Evolutionary conservation across 73 alveolate species (phyloP).

Genomic region (Effrenium voratum): DNA sequence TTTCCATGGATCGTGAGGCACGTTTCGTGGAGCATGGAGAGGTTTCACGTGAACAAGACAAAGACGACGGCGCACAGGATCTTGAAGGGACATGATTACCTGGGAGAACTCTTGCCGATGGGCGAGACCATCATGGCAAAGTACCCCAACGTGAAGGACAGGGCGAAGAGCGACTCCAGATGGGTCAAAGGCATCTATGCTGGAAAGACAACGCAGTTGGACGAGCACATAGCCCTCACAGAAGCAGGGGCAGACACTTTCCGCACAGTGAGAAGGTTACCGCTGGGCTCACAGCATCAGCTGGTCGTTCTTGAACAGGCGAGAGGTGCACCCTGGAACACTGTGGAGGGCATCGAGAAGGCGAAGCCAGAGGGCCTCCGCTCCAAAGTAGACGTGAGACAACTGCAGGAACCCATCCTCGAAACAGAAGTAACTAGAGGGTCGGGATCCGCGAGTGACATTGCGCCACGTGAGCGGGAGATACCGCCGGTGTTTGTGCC

Average conservation of each 20-base stretch:
- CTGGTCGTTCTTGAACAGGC: not conserved
- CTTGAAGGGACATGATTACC: constrained; percentile 7
- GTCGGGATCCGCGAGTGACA: too few relatives aligned
- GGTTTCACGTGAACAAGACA: constrained; percentile 2
- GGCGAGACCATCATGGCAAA: constrained; percentile 38
- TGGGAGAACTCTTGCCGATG: not conserved
- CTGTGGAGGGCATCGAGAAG: not conserved
- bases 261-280: constrained; percentile 20
- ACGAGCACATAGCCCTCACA: constrained; percentile 29
- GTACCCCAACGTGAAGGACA: not conserved
- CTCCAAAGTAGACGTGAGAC: not conserved
- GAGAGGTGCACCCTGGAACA: constrained; percentile 46
- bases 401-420: not conserved
- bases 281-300: constrained; percentile 15
- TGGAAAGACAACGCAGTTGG: not conserved
- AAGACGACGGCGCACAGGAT: not conserved
- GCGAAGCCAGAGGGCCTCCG: not conserved
- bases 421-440: too few relatives aligned
- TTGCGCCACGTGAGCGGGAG: too few relatives aligned
- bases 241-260: not conserved
- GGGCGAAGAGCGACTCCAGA: constrained; percentile 6
- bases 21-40: constrained; percentile 16
- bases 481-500: too few relatives aligned
- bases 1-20: constrained; percentile 46
- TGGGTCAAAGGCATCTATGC: constrained; percentile 9